phyloP scores from a whole-genome alignment of 2,329 filamentous ascomycete genomes.

The Cytospora piceicola region DNA sequence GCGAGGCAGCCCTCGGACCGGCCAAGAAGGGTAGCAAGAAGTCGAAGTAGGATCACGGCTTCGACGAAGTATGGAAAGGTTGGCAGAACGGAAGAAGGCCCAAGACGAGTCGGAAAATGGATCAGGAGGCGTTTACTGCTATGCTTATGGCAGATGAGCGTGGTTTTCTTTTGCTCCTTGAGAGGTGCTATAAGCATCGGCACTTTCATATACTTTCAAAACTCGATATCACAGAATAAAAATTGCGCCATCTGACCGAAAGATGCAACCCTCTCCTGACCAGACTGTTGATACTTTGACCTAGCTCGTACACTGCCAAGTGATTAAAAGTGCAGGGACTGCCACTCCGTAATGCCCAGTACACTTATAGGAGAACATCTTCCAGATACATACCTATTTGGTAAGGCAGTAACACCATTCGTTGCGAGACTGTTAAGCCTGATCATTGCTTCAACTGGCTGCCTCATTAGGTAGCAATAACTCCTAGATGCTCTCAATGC shows the following conservation, averaged over 20 bases:
- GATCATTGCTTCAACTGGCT: not conserved
- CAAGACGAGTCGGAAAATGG: not conserved
- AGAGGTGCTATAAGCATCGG: conserved; percentile 8
- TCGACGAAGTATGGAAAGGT: not conserved
- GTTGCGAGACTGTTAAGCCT: not conserved
- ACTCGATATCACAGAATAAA: conserved; percentile 8
- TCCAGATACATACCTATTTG: not conserved
- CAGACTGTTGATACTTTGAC: not conserved
- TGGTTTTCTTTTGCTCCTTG: not conserved
- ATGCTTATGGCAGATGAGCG: conserved; percentile 8
- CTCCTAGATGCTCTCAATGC: conserved; percentile 37
- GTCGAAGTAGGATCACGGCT: conserved; percentile 27
- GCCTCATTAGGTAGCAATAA: not conserved
- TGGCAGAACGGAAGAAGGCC: not conserved
- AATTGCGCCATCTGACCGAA: not conserved
- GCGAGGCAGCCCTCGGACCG: conserved; percentile 53
- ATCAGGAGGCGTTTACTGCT: not conserved
- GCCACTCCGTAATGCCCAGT: not conserved
- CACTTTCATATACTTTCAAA: not conserved
- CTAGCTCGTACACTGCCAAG: not conserved
- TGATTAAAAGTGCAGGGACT: not conserved
- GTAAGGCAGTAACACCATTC: not conserved
- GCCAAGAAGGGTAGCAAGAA: conserved; percentile 52
- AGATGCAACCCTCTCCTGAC: not conserved
- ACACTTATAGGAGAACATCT: not conserved